These are phyloP conservation scores for Phaeophleospora eucalypticola DNA, from an alignment of 2,329 filamentous ascomycete species.

Conservation along the genomic window DNA sequence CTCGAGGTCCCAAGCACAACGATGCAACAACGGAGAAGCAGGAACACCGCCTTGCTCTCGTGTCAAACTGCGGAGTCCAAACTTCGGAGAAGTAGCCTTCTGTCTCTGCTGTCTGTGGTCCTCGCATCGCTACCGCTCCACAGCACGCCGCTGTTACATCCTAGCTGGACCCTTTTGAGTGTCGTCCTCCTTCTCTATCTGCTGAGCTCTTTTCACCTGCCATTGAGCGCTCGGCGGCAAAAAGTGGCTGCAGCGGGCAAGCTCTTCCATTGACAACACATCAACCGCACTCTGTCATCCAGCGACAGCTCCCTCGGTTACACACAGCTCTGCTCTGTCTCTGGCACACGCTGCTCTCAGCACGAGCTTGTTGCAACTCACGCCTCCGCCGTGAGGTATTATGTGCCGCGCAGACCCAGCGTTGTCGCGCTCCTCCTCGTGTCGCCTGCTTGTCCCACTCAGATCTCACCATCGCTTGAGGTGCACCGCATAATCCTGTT, in stretches of 20 bases:
- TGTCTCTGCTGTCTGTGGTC: too few relatives aligned
- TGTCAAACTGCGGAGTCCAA: too few relatives aligned
- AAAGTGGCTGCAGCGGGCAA: constrained; percentile 21
- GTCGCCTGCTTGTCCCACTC: background rate
- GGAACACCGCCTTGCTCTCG: too few relatives aligned
- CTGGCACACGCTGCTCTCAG: constrained; percentile 14
- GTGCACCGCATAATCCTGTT: constrained; percentile 15
- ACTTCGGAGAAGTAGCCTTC: too few relatives aligned
- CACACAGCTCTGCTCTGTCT: constrained; percentile 12
- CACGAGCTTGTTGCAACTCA: constrained; percentile 18
- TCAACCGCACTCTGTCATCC: constrained; percentile 17
- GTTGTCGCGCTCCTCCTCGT: constrained; percentile 1
- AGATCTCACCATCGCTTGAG: constrained; percentile 6
- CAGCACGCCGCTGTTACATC: constrained; percentile 4
- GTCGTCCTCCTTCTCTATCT: too few relatives aligned
- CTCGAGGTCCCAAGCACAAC: too few relatives aligned
- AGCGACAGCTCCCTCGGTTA: constrained; percentile 20
- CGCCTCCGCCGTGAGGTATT: background rate
- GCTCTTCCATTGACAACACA: constrained; percentile 27
- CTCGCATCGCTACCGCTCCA: too few relatives aligned
- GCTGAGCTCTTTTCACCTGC: too few relatives aligned
- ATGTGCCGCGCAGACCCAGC: too few relatives aligned
- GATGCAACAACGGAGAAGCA: too few relatives aligned
- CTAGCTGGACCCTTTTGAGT: constrained; percentile 13
- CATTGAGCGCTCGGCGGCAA: too few relatives aligned